These are phyloP conservation scores for Sungouiella blattae DNA, from an alignment of 805 yeast species.

Conservation along the genomic window DNA sequence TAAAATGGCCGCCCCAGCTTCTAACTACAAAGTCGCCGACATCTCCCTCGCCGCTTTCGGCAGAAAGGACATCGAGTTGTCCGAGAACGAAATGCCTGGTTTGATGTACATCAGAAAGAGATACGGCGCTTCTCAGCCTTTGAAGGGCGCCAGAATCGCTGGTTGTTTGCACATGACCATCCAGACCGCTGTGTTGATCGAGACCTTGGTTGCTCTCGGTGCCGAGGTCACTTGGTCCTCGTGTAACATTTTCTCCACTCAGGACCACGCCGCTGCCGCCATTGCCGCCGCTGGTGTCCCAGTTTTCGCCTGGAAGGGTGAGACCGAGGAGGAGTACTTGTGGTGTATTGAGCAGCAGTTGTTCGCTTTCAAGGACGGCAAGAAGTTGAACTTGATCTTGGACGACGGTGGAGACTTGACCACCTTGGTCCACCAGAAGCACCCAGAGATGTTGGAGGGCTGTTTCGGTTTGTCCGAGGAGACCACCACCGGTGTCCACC, in stretches of 20 bases:
- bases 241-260: slow-evolving; percentile 98
- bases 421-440: slow-evolving; percentile 91
- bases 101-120: slow-evolving; percentile 93
- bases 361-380: slow-evolving; percentile 93
- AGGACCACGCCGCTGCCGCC: slow-evolving; percentile 99
- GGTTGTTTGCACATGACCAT: slow-evolving; percentile 99
- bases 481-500: slow-evolving; percentile 99
- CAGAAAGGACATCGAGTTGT: slow-evolving; percentile 97
- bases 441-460: slow-evolving; percentile 94
- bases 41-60: slow-evolving; percentile 99
- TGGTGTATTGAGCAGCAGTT: slow-evolving; percentile 99
- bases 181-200: slow-evolving; percentile 98
- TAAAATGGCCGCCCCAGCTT: slow-evolving; percentile 41
- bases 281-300: slow-evolving; percentile 99
- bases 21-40: slow-evolving; percentile 93
- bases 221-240: slow-evolving; percentile 99
- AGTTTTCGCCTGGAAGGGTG: slow-evolving; percentile 99
- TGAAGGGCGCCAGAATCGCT: slow-evolving; percentile 97
- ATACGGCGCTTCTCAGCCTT: slow-evolving; percentile 90
- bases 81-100: slow-evolving; percentile 99
- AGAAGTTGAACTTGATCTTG: slow-evolving; percentile 92
- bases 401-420: slow-evolving; percentile 99
- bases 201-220: slow-evolving; percentile 94
- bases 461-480: slow-evolving; percentile 98
- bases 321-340: slow-evolving; percentile 97